Evolutionary conservation across 345 rosid genomes (phyloP).

Genomic region (Noccaea bulbosa): DNA sequence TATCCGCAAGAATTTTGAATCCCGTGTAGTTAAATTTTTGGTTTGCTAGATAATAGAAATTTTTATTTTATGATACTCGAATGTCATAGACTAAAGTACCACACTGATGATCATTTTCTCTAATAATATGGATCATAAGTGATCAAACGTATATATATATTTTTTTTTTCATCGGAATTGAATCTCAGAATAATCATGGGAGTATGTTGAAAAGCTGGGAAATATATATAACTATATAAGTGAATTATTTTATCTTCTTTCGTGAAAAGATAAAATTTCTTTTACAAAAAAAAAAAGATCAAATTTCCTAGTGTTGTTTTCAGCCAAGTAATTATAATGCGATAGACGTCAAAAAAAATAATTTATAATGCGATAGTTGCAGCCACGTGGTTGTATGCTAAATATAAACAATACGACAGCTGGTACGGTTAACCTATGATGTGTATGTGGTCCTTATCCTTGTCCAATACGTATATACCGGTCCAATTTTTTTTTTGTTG

Average conservation of each 20-base stretch:
- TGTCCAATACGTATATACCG: not conserved
- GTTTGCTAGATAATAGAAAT: not conserved
- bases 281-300: too few relatives aligned
- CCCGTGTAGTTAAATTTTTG: not conserved
- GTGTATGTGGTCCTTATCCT: slow-evolving; percentile 26
- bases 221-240: too few relatives aligned
- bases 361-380: too few relatives aligned
- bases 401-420: slow-evolving; percentile 34
- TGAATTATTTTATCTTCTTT: too few relatives aligned
- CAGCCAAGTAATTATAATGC: not conserved
- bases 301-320: too few relatives aligned
- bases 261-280: too few relatives aligned
- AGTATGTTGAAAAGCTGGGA: too few relatives aligned
- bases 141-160: too few relatives aligned
- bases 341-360: too few relatives aligned
- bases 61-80: not conserved
- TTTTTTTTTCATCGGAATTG: not conserved
- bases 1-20: not conserved
- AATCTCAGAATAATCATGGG: not conserved
- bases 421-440: slow-evolving; percentile 31
- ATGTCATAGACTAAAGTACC: not conserved
- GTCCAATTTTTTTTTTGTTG: not conserved
- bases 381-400: slow-evolving; percentile 27
- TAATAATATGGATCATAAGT: not conserved
- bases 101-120: not conserved